These are phyloP conservation scores for Lichtheimia ornata DNA, from an alignment of 371 early-diverging fungal species.

Conservation along the genomic window DNA sequence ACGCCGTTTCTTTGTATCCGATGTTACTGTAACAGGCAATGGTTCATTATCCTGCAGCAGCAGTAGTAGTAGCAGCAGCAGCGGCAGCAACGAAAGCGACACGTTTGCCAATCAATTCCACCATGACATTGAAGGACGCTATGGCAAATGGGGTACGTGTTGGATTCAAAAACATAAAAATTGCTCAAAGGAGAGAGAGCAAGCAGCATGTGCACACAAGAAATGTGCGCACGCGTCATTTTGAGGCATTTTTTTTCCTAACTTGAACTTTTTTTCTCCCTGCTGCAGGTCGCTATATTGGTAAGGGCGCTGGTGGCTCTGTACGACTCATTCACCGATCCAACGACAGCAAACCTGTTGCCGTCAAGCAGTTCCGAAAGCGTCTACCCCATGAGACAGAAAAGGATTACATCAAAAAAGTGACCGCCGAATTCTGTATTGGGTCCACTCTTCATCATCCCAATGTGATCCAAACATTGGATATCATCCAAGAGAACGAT, in stretches of 20 bases:
- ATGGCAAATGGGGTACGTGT: conserved; percentile 34
- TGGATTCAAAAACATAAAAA: neutral
- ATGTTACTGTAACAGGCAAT: neutral
- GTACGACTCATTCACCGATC: conserved; percentile 67
- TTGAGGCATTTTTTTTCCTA: conserved; percentile 19
- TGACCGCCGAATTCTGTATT: conserved; percentile 88
- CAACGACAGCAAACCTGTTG: conserved; percentile 70
- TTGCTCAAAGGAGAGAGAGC: conserved; percentile 1
- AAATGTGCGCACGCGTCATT: conserved; percentile 13
- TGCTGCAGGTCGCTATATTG: conserved; percentile 63
- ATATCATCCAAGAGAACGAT: conserved; percentile 68
- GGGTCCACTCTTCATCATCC: conserved; percentile 79
- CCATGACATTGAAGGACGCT: conserved; percentile 29
- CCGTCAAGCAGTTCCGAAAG: conserved; percentile 83
- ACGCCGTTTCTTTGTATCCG: conserved; percentile 26
- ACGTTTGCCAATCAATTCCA: conserved; percentile 32
- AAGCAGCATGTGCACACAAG: neutral
- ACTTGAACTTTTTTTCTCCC: conserved; percentile 1
- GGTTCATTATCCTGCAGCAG: neutral
- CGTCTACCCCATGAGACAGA: conserved; percentile 66
- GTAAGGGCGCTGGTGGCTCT: conserved; percentile 77
- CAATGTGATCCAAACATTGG: conserved; percentile 85
- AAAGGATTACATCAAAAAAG: conserved; percentile 80
- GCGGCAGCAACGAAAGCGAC: neutral
- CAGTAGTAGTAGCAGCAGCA: neutral